phyloP scores from a whole-genome alignment of 2,329 filamentous ascomycete species.

The Colletotrichum abscissum region DNA sequence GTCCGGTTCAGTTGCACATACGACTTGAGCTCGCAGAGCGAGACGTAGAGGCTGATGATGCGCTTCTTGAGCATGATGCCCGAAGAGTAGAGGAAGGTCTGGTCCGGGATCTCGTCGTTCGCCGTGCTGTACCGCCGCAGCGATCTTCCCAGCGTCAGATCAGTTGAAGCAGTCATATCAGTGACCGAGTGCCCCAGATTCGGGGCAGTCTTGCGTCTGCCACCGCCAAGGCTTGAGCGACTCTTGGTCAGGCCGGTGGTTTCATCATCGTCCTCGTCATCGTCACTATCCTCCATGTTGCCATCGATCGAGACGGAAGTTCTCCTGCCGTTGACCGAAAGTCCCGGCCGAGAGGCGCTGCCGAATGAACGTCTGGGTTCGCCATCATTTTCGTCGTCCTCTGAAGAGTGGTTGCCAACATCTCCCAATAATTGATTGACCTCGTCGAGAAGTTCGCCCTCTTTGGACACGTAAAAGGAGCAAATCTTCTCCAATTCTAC shows the following conservation, averaged over 20 bases:
- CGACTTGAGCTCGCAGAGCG: constrained; percentile 93
- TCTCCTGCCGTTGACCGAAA: constrained; percentile 53
- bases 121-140: constrained; percentile 72
- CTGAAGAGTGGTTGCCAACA: constrained; percentile 71
- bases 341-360: constrained; percentile 38
- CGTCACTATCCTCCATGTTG: constrained; percentile 72
- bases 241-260: constrained; percentile 64
- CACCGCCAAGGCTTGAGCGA: constrained; percentile 49
- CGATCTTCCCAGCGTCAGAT: constrained; percentile 62
- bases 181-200: constrained; percentile 54
- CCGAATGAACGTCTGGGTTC: constrained; percentile 32
- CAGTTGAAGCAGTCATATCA: constrained; percentile 72
- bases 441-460: constrained; percentile 86
- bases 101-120: constrained; percentile 84
- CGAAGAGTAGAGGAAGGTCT: constrained; percentile 73
- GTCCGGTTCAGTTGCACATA: constrained; percentile 97
- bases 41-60: constrained; percentile 87
- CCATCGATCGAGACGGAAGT: constrained; percentile 61
- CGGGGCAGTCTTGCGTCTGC: constrained; percentile 51
- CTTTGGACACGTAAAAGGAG: constrained; percentile 90
- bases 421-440: constrained; percentile 82
- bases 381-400: constrained; percentile 44
- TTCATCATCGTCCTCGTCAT: constrained; percentile 73
- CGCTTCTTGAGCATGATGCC: constrained; percentile 93
- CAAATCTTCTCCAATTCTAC: constrained; percentile 94